Conservation (phyloP, 1,284 basidiomycete species). For the Ceratobasidium sp. region DNA sequence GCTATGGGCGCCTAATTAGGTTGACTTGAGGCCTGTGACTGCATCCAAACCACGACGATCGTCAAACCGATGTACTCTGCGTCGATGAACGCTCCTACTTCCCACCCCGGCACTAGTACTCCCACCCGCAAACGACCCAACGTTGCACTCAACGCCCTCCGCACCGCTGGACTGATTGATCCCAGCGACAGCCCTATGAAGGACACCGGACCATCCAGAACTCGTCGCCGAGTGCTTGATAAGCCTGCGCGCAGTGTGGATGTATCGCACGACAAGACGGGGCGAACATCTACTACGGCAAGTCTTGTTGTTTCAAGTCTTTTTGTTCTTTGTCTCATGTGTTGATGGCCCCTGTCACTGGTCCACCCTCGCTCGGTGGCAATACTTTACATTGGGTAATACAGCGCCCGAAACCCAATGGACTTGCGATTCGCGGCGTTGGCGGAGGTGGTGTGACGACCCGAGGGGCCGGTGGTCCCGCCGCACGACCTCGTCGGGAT, state of each 20-base stretch:
- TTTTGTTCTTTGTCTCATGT: conserved; percentile 8
- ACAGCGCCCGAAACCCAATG: conserved; percentile 18
- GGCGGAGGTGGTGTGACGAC: conserved; percentile 12
- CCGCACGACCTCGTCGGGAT: conserved; percentile 27
- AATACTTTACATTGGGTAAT: not conserved
- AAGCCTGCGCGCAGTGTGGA: conserved; percentile 25
- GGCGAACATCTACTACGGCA: conserved; percentile 15
- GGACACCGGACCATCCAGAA: conserved; percentile 1
- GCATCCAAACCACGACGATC: conserved; percentile 17
- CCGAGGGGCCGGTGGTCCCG: conserved; percentile 6
- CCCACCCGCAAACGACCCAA: conserved; percentile 17
- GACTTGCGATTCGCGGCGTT: conserved; percentile 30
- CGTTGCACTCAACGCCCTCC: conserved; percentile 26
- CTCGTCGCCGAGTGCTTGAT: conserved; percentile 13
- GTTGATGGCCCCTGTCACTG: not conserved
- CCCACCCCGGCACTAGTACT: conserved; percentile 21
- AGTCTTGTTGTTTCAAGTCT: not conserved
- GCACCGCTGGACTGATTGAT: conserved; percentile 36
- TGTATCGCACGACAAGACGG: not conserved
- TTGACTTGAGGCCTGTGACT: not conserved
- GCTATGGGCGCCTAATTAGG: not conserved
- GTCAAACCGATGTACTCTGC: conserved; percentile 27
- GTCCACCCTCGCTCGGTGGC: not conserved
- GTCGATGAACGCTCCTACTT: conserved; percentile 22
- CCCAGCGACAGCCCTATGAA: conserved; percentile 36